Evolutionary conservation across 805 yeast genomes (phyloP), one percentile per base, ranked within the genome.

Genomic region (Kodamaea hsintzibuensis): DNA sequence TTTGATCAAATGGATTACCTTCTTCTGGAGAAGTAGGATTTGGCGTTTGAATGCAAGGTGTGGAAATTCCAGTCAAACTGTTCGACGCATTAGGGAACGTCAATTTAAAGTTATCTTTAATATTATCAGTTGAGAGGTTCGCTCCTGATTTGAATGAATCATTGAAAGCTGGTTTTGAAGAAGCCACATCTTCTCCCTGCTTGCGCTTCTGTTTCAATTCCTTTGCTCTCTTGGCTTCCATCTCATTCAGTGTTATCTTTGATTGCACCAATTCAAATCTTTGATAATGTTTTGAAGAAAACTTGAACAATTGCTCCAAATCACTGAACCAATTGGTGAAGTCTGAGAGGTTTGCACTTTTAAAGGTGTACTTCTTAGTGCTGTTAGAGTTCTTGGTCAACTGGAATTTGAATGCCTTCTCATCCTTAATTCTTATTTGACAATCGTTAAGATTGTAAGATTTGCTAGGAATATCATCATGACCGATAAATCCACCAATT

Each of bases 321-420:
- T 84, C 87, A 27, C 74, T 77, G 37, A 73, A 68, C 90, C 90
- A 86, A 58, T 74, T 76, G 22, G 62, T 63, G 49, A 79, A 79
- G 50, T 81, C 81, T 37, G 68, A 72, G 13, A 60, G 66, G 25
- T 71, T 73, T 56, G 77, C 62, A 66, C 86, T 69, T 69, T 78
- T 72, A 65, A 80, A 80, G 1, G 76, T 71, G 47, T 62, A 60
- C 60, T 71, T 74, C 30, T 70, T 70, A 16, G 63, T 55, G 16
- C 60, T 53, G 53, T 68, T 67, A 10, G 70, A 60, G 17, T 56
- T 61, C 56, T 67, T 69, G 19, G 63, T 56, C 51, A 76, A 59
- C 19, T 70, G 63, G 52, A 76, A 74, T 57, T 74, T 76, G 55
- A 66, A 65, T 6, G 62, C 63, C 35, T 64, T 62, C 7, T 68